Conservation (phyloP, 495 filamentous ascomycete species). For the Aspergillus carlsbadensis region DNA sequence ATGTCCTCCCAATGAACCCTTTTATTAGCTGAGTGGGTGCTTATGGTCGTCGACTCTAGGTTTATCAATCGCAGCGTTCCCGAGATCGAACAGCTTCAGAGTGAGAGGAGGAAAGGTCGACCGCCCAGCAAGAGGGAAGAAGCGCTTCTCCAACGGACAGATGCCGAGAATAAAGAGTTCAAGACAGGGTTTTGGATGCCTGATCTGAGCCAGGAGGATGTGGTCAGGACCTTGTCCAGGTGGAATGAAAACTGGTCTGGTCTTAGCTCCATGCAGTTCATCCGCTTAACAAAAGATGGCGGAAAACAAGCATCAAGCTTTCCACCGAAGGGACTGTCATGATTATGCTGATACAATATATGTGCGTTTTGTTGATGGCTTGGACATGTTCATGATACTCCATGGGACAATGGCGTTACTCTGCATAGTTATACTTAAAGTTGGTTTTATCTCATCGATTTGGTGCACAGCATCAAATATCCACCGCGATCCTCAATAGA, state of each 20-base stretch:
- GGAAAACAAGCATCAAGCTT: slow-evolving; percentile 57
- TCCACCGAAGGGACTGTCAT: slow-evolving; percentile 64
- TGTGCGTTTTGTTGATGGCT: slow-evolving; percentile 17
- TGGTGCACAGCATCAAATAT: no score
- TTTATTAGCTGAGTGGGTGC: neutral
- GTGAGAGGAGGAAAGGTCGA: slow-evolving; percentile 75
- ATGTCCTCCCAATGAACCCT: slow-evolving; percentile 16
- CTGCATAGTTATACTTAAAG: neutral
- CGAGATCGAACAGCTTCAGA: slow-evolving; percentile 70
- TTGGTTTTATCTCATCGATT: no score
- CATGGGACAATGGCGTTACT: slow-evolving; percentile 25
- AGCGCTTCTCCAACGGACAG: slow-evolving; percentile 66
- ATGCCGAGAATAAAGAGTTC: slow-evolving; percentile 74
- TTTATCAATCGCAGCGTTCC: slow-evolving; percentile 77
- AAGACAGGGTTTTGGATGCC: slow-evolving; percentile 79
- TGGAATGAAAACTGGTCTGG: slow-evolving; percentile 67
- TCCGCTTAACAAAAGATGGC: slow-evolving; percentile 61
- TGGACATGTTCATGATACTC: slow-evolving; percentile 9
- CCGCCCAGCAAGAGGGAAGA: slow-evolving; percentile 77
- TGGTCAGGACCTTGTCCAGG: slow-evolving; percentile 47
- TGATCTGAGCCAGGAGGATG: slow-evolving; percentile 55
- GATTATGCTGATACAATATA: slow-evolving; percentile 18
- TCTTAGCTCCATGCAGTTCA: slow-evolving; percentile 58
- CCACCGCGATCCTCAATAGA: neutral
- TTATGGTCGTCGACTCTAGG: slow-evolving; percentile 34